Base-by-base conservation (phyloP, 768 basidiomycete genomes). In the Mycena belliarum region DNA sequence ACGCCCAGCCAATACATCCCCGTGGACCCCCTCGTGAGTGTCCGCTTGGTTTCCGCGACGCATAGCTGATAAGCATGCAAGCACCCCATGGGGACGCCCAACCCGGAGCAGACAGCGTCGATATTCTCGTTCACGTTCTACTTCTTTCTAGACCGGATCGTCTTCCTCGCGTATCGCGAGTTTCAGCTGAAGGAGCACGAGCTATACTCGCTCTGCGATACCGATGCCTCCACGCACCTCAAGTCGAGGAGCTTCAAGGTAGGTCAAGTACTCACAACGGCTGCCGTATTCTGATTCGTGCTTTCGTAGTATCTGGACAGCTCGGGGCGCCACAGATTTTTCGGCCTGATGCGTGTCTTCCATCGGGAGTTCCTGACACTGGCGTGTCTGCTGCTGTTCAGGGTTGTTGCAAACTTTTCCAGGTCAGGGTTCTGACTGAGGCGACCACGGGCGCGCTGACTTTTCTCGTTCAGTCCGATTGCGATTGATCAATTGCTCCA, bases 181-280 rank as follows among this genome's bases (percentile, higher is more conserved):
- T 62, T 76, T 3, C 80, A 81, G 60, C 63, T 85, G 2, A 63
- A 76, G 1, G 69, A 72, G 28, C 82, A 86, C 33, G 67, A 86
- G 50, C 71, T 87, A 40, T 86, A 86, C 18, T 83, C 83, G 2
- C 79, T 89, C 69, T 81, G 82, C 7, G 85, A 87, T 60, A 80
- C 83, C 48, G 87, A 89, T 58, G 46, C 52, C 49, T 54, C 67
- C 2, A 54, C 60, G n/a, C 24, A 67, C 61, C 49, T 72, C 24
- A 64, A 63, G n/a, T 65, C 49, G 23, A 65, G 59, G 23, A 67
- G 63, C 46, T 75, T 75, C 54, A 66, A 66, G 45, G 75, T 73
- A 58, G 24, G 42, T 14, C 42, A 65, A 68, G 60, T 49, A 9
- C 6, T 21, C 63, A 29, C 38, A 68, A 5, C 70, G 73, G 35